These are phyloP conservation scores for Candida saitoana DNA, from an alignment of 805 yeast genomes.

Conservation along the genomic window DNA sequence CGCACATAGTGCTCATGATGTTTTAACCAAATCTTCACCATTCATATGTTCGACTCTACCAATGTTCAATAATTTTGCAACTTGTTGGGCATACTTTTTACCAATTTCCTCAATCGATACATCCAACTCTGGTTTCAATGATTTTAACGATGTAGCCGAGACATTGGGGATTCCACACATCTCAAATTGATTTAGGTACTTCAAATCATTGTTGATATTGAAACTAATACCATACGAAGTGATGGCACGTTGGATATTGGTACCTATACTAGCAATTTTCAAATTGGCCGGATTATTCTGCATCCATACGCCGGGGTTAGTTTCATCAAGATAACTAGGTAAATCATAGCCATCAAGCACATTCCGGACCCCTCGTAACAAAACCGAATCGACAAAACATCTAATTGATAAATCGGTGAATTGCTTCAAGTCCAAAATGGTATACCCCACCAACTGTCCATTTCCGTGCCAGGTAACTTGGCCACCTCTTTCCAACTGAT, in stretches of 20 bases:
- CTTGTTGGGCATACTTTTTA: conserved; percentile 30
- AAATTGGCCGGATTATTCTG: conserved; percentile 27
- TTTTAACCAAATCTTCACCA: conserved; percentile 22
- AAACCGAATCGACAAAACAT: conserved; percentile 58
- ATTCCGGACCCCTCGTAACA: conserved; percentile 55
- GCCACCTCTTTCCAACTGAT: conserved; percentile 89
- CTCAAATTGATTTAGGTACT: conserved; percentile 62
- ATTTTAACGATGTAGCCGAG: conserved; percentile 32
- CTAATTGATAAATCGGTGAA: conserved; percentile 54
- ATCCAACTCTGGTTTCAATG: conserved; percentile 13
- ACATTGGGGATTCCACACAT: conserved; percentile 82
- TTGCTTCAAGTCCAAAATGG: conserved; percentile 59
- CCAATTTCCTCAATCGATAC: conserved; percentile 24
- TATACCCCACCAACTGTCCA: conserved; percentile 87
- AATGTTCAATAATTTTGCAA: conserved; percentile 32
- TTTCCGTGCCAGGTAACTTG: conserved; percentile 96
- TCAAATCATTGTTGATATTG: conserved; percentile 70
- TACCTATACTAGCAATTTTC: conserved; percentile 87
- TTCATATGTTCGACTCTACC: conserved; percentile 32
- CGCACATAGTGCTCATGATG: not conserved
- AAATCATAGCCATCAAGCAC: conserved; percentile 42
- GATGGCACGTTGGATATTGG: conserved; percentile 76
- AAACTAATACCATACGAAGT: conserved; percentile 89
- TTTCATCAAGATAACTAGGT: conserved; percentile 45
- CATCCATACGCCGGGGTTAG: conserved; percentile 89